These are phyloP conservation scores for Chenopodium berlandieri DNA, from an alignment of 148 eudicot genomes.

Conservation along the genomic window DNA sequence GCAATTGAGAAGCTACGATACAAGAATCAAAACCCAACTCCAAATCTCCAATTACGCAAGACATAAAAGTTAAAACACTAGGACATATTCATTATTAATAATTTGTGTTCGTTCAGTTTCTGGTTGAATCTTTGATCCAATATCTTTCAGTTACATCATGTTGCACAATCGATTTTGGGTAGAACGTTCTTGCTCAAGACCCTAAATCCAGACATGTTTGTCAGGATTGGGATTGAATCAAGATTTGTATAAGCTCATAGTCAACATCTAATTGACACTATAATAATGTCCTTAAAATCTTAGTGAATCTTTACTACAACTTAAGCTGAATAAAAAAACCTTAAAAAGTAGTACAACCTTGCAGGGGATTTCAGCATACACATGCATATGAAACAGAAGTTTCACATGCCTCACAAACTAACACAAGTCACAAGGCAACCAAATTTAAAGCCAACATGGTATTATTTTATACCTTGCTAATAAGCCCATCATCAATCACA, in stretches of 20 bases:
- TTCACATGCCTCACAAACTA: neutral
- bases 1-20: no score
- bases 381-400: neutral
- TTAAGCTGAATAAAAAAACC: neutral
- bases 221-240: neutral
- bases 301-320: neutral
- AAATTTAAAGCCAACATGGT: neutral
- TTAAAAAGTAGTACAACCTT: no score
- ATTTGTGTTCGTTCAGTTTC: no score
- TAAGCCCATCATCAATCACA: constrained; percentile 89
- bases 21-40: no score
- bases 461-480: constrained; percentile 66
- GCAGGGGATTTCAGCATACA: neutral
- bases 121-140: neutral
- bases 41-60: neutral
- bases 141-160: neutral
- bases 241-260: neutral
- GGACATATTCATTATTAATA: no score
- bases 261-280: neutral
- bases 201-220: neutral
- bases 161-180: neutral
- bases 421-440: neutral
- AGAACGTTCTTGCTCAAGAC: neutral
- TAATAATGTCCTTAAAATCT: neutral
- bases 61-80: no score